Evolutionary conservation across 768 basidiomycete species (phyloP), one percentile per base, ranked within the genome.

Genomic region (Paxillus involutus): DNA sequence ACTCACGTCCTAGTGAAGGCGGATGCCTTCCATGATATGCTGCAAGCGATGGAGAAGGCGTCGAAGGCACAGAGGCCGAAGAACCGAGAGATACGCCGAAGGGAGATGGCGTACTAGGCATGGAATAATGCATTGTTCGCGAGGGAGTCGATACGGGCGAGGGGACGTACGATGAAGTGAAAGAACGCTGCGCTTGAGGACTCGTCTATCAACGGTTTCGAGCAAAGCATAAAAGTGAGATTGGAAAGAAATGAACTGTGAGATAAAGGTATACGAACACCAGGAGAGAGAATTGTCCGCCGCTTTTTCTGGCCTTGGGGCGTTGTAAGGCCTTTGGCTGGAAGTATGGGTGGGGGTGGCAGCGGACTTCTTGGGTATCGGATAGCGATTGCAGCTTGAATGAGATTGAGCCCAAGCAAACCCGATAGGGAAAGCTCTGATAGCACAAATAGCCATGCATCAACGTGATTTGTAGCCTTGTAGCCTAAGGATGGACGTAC

Each of bases 21-120:
- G 66, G 62, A 50, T 77, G 75, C 49, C 63, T 70, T 29, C 75
- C 75, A 13, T 73, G 61, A 47, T 75, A 76, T 4, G 75, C 71
- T 8, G 72, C 70, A 11, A 75, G 65, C n/a, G 74, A 73, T 4
- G 74, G 73, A 0, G 71, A 66, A 6, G 75, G 70, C 2, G 75
- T 74, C 30, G 68, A 63, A 45, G 73, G 61, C 37, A 61, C 53
- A 47, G 71, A 55, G 58, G 52, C 37, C 4, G 68, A 66, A 2
- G 67, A 66, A 4, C 63, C 70, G 6, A 71, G 63, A 44, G 74
- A 77, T 56, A 47, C 47, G 49, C 72, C 55, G 55, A 74, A 59
- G 0, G 75, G 71, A n/a, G 76, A 73, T 0, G 75, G 67, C 2
- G 74, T 73, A 21, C 73, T 74, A 14, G 70, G 70, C 57, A 70